Conservation (phyloP, 2,329 filamentous ascomycete genomes). For the Madurella fahalii region DNA sequence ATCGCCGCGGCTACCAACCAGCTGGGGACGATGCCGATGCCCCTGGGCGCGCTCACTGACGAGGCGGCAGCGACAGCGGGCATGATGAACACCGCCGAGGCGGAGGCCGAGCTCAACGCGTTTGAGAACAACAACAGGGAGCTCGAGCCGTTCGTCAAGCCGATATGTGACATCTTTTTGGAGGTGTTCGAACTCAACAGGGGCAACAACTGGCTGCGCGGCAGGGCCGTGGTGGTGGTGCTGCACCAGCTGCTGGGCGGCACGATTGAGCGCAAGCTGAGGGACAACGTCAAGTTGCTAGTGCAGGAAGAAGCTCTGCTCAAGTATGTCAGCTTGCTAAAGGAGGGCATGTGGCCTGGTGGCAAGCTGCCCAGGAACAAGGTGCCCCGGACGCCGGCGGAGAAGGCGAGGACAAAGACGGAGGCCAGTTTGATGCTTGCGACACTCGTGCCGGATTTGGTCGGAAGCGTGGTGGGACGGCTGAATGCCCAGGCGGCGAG, state of each 20-base stretch:
- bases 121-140: constrained; percentile 88
- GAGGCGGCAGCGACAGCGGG: constrained; percentile 49
- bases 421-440: constrained; percentile 88
- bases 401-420: constrained; percentile 75
- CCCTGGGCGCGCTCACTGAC: constrained; percentile 40
- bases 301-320: constrained; percentile 75
- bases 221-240: constrained; percentile 91
- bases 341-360: constrained; percentile 77
- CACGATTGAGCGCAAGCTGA: constrained; percentile 91
- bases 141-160: constrained; percentile 92
- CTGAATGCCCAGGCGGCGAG: constrained; percentile 89
- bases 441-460: constrained; percentile 85
- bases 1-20: constrained; percentile 71
- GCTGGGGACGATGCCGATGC: constrained; percentile 53
- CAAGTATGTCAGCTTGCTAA: constrained; percentile 69
- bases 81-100: constrained; percentile 59
- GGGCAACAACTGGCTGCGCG: constrained; percentile 95
- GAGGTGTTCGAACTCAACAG: constrained; percentile 93
- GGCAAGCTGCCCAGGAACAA: constrained; percentile 51
- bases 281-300: constrained; percentile 72
- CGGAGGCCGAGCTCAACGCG: constrained; percentile 87
- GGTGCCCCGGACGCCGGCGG: constrained; percentile 58
- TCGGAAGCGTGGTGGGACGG: constrained; percentile 86
- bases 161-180: constrained; percentile 95
- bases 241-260: constrained; percentile 92